Evolutionary conservation across 1,284 basidiomycete species (phyloP), one percentile per base, ranked within the genome.

Genomic region (Trichosporon sp.): DNA sequence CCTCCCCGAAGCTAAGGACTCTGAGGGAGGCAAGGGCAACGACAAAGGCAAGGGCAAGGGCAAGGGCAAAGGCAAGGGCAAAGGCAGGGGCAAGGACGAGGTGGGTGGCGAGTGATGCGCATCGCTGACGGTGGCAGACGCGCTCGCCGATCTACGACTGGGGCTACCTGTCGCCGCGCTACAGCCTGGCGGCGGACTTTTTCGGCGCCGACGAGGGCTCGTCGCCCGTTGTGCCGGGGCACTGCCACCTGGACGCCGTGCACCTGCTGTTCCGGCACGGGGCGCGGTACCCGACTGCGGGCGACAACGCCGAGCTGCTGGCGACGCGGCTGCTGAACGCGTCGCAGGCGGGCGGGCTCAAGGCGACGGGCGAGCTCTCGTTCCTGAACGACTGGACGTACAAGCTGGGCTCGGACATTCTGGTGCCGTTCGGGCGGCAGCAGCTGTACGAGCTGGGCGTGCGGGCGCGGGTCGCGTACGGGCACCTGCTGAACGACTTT

Each of bases 81-180:
- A 42, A 15, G 38, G 38, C 6, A 42, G 12, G 47, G 12, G 12
- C 6, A 51, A 51, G 9, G 47, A 51, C 21, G 23, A 51, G 47
- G 47, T 51, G 47, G 23, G 47, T 51, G 47, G 47, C 47, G 18
- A 51, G 21, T 13, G 47, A 7, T 2, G 6, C 47, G 2, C 18
- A 51, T 21, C 21, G 21, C 47, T 51, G 21, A 51, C 34, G 5
- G 27, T 21, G 62, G 23, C 29, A 62, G 62, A 34, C 6, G 18
- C 62, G 62, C 75, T 87, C 90, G 77, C 77, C 93, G 44, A 88
- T 92, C 81, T 88, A 87, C 75, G 86, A 87, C 64, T 92, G 92
- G 91, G 92, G 92, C 0, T 93, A 93, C 77, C 81, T 94, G 42
- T 89, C 90, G 0, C 92, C 92, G 8, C 93, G 91, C 90, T 92